A percentile compares a stretch with the other conserved stretches of the same genome.
Evolutionary conservation across 2,329 filamentous ascomycete species (phyloP).

Genomic region (Aspergillus sp.): DNA sequence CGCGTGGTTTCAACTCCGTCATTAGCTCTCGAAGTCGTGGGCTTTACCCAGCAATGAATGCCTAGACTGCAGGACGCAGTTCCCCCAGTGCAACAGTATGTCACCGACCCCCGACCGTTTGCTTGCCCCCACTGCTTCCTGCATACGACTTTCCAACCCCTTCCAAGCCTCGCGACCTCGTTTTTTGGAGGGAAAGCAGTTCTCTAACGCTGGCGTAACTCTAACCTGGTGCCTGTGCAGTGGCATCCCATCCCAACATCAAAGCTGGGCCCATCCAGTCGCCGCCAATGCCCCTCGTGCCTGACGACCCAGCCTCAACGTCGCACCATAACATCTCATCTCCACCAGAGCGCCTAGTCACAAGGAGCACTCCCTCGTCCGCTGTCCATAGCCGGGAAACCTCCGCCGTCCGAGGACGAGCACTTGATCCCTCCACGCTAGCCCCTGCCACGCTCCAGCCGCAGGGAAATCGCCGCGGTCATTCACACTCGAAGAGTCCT

Average conservation of each 20-base stretch:
- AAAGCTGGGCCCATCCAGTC: constrained; percentile 39
- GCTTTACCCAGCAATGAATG: constrained; percentile 18
- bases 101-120: constrained; percentile 13
- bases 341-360: constrained; percentile 37
- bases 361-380: constrained; percentile 38
- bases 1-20: constrained; percentile 9
- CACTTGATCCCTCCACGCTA: constrained; percentile 35
- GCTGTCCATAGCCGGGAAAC: constrained; percentile 45
- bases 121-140: constrained; percentile 9
- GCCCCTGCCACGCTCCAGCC: constrained; percentile 37
- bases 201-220: constrained; percentile 1
- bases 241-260: constrained; percentile 40
- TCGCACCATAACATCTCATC: constrained; percentile 40
- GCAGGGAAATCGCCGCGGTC: constrained; percentile 35
- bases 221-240: constrained; percentile 22
- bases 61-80: constrained; percentile 16
- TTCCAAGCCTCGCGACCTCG: not conserved
- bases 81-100: constrained; percentile 20
- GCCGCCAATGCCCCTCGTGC: constrained; percentile 40
- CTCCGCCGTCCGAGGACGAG: constrained; percentile 45
- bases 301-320: constrained; percentile 38
- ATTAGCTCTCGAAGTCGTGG: constrained; percentile 17
- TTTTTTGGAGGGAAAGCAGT: not conserved
- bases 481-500: constrained; percentile 45
- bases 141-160: constrained; percentile 2